Evolutionary conservation across 108 stramenopile genomes (phyloP).

Genomic region (Nitzschia palea): DNA sequence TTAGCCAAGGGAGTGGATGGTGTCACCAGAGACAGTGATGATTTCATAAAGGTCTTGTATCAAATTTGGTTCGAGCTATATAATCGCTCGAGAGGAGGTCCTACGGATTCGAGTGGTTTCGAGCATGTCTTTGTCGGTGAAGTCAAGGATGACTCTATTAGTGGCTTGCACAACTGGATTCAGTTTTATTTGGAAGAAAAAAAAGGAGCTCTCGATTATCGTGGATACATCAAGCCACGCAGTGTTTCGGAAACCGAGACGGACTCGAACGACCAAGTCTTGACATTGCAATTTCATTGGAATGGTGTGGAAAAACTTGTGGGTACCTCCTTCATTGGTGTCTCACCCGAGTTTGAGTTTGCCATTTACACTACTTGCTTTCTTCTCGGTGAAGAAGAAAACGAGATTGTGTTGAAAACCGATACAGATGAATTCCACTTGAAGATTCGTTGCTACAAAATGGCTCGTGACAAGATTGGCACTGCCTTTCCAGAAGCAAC

Average conservation of each 20-base stretch:
- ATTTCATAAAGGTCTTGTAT: conserved; percentile 64
- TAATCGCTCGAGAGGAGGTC: conserved; percentile 52
- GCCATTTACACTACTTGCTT: conserved; percentile 87
- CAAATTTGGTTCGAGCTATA: conserved; percentile 91
- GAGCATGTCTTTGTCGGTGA: conserved; percentile 96
- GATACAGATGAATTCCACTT: conserved; percentile 58
- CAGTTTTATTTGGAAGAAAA: conserved; percentile 87
- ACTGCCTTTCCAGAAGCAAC: conserved; percentile 72
- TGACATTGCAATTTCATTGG: conserved; percentile 90
- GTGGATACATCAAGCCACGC: conserved; percentile 80
- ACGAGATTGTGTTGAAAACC: conserved; percentile 55
- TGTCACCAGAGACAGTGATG: conserved; percentile 52
- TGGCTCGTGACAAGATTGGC: conserved; percentile 63
- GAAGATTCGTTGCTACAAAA: conserved; percentile 69
- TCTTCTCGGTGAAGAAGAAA: conserved; percentile 67
- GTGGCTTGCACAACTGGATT: conserved; percentile 95
- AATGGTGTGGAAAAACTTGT: conserved; percentile 85
- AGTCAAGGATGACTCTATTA: conserved; percentile 67
- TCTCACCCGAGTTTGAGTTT: conserved; percentile 90
- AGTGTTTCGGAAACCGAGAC: conserved; percentile 53
- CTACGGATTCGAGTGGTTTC: conserved; percentile 83
- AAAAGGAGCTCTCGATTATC: conserved; percentile 80
- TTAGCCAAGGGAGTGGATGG: conserved; percentile 44
- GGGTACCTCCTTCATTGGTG: conserved; percentile 79
- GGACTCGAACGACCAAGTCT: conserved; percentile 54